Base-by-base conservation (phyloP, 2,329 filamentous ascomycete species). In the Coniochaeta prunicola region DNA sequence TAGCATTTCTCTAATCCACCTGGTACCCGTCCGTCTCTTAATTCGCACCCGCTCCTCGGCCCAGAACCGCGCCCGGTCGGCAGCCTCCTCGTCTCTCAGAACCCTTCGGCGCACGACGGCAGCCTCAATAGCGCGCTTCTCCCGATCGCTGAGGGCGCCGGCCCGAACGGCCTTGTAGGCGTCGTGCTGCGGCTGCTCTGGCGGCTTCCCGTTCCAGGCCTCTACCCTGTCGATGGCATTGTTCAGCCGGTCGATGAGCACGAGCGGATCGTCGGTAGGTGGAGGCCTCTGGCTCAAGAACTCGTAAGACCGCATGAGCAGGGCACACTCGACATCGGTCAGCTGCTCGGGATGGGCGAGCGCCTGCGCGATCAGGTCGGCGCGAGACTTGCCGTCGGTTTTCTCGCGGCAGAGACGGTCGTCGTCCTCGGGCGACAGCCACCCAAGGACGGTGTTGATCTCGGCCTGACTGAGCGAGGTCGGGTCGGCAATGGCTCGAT, bases 371-470 rank as follows among this genome's bases (percentile, higher is more conserved):
- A 61, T 58, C 34, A 61, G 56, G 58, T 59, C 53, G 60, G 58
- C 58, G 50, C 60, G 60, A 28, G 58, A 59, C 53, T 56, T 57
- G 57, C 60, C 60, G 56, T 54, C 57, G 50, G 58, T 57, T 38
- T 58, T 57, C 40, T 28, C 40, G 42, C 58, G 58, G 53, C 58
- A 61, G 40, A 61, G 54, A 38, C 33, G 56, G 54, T 58, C 58
- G 26, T 61, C 58, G 30, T 61, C 60, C 56, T 59, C 58, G 60
- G 60, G 60, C 48, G 58, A 57, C 50, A 53, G 17, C 60, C 60
- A 61, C 42, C 36, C 50, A 40, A 59, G 57, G 15, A 59, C 38
- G 21, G 54, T 19, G 56, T 61, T 61, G 56, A n/a, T 53, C 54
- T 61, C 60, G 58, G 58, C 60, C 45, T 58, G 56, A 26, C 56